phyloP scores from a whole-genome alignment of 2,329 filamentous ascomycete genomes.

The Clarireedia hainanense region DNA sequence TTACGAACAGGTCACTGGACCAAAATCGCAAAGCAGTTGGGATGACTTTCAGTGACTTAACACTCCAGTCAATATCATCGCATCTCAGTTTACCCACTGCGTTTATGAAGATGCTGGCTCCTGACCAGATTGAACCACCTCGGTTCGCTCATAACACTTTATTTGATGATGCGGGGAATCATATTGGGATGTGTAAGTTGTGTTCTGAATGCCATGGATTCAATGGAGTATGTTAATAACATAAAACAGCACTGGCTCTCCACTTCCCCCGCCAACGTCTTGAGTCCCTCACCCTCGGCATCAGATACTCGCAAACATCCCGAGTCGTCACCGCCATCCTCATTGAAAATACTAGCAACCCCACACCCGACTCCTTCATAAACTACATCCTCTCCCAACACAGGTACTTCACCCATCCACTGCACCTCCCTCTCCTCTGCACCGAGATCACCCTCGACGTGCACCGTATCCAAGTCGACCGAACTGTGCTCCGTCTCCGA shows the following conservation, averaged over 20 bases:
- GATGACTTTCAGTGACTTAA: neutral
- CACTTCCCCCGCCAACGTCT: neutral
- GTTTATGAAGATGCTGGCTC: constrained; percentile 3
- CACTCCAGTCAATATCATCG: neutral
- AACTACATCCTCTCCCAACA: neutral
- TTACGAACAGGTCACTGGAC: neutral
- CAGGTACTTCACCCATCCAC: neutral
- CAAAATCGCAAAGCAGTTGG: neutral
- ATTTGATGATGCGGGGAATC: neutral
- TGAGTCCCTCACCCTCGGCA: neutral
- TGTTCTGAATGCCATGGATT: neutral
- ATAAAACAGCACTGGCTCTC: neutral
- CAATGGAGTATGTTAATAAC: neutral
- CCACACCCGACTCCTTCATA: neutral
- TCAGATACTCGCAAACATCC: neutral
- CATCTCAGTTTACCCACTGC: neutral
- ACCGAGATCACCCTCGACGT: neutral
- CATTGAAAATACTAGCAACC: neutral
- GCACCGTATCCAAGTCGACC: neutral
- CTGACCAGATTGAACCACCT: constrained; percentile 3
- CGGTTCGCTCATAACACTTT: constrained; percentile 1
- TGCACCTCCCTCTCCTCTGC: neutral
- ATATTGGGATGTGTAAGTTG: neutral
- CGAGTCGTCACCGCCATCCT: neutral
- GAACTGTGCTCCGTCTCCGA: neutral